Conservation (phyloP, 371 early-diverging fungal genomes). For the Apophysomyces trapeziformis region DNA sequence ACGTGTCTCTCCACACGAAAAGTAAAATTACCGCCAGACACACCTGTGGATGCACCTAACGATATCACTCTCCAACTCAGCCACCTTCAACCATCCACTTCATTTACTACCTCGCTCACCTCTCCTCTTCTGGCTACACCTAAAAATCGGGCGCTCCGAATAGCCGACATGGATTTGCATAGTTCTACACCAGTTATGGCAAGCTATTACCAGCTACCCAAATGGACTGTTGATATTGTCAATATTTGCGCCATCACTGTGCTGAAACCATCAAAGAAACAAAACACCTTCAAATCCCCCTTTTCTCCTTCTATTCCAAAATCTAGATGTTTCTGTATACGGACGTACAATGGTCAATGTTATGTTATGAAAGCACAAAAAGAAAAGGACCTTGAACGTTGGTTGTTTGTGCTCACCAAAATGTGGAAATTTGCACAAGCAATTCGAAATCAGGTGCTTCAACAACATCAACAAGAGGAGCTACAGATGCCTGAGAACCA, state of each 20-base stretch:
- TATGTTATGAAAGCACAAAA: slow-evolving; percentile 49
- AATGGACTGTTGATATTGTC: slow-evolving; percentile 47
- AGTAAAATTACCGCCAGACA: slow-evolving; percentile 41
- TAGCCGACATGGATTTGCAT: slow-evolving; percentile 12
- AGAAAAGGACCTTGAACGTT: slow-evolving; percentile 53
- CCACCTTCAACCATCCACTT: slow-evolving; percentile 20
- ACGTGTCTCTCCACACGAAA: slow-evolving; percentile 48
- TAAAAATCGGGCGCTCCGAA: slow-evolving; percentile 28
- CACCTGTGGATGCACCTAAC: slow-evolving; percentile 23
- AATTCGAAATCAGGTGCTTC: slow-evolving; percentile 21
- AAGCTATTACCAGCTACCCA: slow-evolving; percentile 51
- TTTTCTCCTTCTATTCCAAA: slow-evolving; percentile 13
- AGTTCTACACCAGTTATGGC: slow-evolving; percentile 19
- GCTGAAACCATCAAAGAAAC: slow-evolving; percentile 36
- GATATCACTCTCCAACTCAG: slow-evolving; percentile 14
- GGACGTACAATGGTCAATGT: slow-evolving; percentile 37
- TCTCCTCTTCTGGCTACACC: slow-evolving; percentile 47
- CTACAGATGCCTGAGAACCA: slow-evolving; percentile 18
- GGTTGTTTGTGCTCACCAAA: slow-evolving; percentile 58
- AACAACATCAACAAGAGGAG: slow-evolving; percentile 24
- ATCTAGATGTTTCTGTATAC: slow-evolving; percentile 50
- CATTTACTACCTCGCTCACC: slow-evolving; percentile 32
- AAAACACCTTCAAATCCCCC: slow-evolving; percentile 15
- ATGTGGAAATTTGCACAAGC: slow-evolving; percentile 52
- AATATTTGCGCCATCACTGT: slow-evolving; percentile 46